Evolutionary conservation across 768 basidiomycete genomes (phyloP), one percentile per base, ranked within the genome.

Genomic region (Hypsizygus marmoreus): DNA sequence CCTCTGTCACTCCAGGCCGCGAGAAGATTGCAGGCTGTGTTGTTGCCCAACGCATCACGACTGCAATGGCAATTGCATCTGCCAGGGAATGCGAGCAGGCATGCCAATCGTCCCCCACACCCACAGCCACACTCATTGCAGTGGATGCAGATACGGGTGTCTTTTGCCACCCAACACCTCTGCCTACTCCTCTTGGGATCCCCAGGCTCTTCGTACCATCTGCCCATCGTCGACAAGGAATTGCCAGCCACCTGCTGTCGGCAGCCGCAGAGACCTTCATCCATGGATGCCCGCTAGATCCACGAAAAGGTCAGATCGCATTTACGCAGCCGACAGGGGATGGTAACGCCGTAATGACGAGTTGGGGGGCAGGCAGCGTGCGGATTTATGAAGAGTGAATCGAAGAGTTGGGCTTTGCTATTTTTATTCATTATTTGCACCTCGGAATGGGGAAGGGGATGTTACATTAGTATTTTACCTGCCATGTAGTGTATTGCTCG

Each of bases 1-100:
- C 73, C 14, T 65, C 71, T 34, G 56, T 67, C 4, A 55, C 65
- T 2, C 51, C 60, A 2, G 46, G 55, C 29, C 72, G 86, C 28
- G 89, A 93, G 64, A 88, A 82, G 59, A 89, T 93, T 43, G 81
- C 82, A 0, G 91, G 91, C 2, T 93, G 91, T 55, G 80, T 85
- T 6, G 74, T 92, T 45, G 91, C 88, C 0, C 87, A 89, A 61
- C 81, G 81, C 20, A 93, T 93, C 36, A 69, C 79, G 13, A 80
- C 79, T 2, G 91, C 91, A 0, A 89, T 93, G 89, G 79, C 73
- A n/a, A 75, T 92, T 19, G 82, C 80, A 9, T 58, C 76, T 4
- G 49, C 68, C 4, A 20, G 40, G 10, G 58, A 56, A 38, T 51
- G 44, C 45, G 45, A 54, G 40, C 48, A 39, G 36, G 25, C 36